phyloP scores from a whole-genome alignment of 306 rosid genomes.

The Rosa rugosa region DNA sequence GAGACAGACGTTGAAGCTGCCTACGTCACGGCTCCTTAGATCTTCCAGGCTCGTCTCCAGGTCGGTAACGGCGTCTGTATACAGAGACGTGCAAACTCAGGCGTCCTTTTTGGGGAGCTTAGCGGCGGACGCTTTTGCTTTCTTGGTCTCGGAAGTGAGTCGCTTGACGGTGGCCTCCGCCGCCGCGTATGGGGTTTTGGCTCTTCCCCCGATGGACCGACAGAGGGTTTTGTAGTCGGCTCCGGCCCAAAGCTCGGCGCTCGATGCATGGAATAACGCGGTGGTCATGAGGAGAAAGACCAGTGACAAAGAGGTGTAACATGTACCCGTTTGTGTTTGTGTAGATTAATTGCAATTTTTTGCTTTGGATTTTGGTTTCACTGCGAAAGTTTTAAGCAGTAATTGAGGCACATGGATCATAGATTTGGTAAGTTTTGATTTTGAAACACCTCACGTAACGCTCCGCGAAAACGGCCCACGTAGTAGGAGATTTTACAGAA shows the following conservation, averaged over 20 bases:
- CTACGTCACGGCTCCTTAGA: neutral
- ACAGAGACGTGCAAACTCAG: neutral
- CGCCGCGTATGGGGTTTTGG: neutral
- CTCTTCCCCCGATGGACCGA: too few relatives aligned
- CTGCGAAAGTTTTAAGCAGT: too few relatives aligned
- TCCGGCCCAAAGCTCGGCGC: neutral
- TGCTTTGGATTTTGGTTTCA: too few relatives aligned
- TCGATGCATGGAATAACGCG: neutral
- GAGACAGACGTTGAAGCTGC: neutral
- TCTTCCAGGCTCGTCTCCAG: neutral
- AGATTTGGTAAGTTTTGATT: too few relatives aligned
- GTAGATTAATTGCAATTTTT: too few relatives aligned
- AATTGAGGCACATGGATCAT: too few relatives aligned
- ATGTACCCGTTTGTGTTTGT: neutral
- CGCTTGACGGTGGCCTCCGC: neutral
- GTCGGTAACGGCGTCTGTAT: neutral
- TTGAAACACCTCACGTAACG: too few relatives aligned
- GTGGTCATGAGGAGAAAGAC: neutral
- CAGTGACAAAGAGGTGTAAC: neutral
- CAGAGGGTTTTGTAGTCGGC: neutral
- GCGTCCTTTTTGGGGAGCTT: neutral
- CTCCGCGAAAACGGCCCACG: too few relatives aligned
- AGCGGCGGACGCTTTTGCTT: neutral
- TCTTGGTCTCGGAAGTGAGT: neutral
- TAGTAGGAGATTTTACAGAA: too few relatives aligned